Base-by-base conservation (phyloP, 208 protist species). In the Wallacemonas sp. region DNA sequence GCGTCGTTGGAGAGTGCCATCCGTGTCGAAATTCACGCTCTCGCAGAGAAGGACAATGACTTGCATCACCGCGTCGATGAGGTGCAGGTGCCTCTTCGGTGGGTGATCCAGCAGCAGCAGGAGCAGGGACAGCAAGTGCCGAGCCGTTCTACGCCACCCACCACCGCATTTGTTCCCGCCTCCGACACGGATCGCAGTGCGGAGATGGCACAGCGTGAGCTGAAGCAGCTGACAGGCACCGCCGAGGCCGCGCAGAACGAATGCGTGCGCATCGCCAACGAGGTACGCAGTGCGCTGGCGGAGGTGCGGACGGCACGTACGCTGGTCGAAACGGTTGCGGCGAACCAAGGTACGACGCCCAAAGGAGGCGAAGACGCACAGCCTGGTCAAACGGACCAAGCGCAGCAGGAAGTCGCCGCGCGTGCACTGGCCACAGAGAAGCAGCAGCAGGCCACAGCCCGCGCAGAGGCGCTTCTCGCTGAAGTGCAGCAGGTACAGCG, bases 1-100 rank as follows among this genome's bases (percentile, higher is more conserved):
- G 39, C 75, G 15, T 51, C 67, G 14, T 54, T 95, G 30, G 84
- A 95, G 58, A 83, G 67, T 44, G 89, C 89, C 19, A 78, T 95
- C 47, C 83, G 84, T 12, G 63, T 70, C 49, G 89, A 95, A 66
- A 72, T 95, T 1, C 68, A 70, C 24, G 64, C 82, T 1, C 53
- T 95, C 28, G 82, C 80, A n/a, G 78, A 91, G 61, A 77, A 70
- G 8, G 47, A 82, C 67, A 73, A 78, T 26, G 72, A 75, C 15
- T 34, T 82, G 42, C 39, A 83, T 33, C 74, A 58, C 21, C 56
- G 58, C 36, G 36, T 81, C 1, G 75, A 82, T 21, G 68, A 74
- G 5, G 6, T 77, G 9, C 63, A 74, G 31, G 44, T 72, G 22
- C 68, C 46, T 9, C 65, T 67, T 4, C 59, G 55, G 11, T 53